A percentile compares a stretch with the other conserved stretches of the same genome.
Conservation (phyloP, 805 yeast species). For the Suhomyces faveliae region DNA sequence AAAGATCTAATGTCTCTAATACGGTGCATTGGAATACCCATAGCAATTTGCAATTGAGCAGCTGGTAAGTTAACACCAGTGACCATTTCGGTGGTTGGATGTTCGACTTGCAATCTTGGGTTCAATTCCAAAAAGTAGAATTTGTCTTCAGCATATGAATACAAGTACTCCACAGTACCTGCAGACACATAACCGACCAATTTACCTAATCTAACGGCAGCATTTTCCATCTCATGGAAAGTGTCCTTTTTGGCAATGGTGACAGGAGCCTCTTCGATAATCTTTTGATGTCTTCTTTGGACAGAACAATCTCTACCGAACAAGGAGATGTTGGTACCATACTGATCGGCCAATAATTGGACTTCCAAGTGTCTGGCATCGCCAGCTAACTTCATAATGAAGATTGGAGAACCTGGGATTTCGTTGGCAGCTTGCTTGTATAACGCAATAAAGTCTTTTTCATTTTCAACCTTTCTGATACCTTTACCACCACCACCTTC, state of each 20-base stretch:
- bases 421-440: slow-evolving; percentile 95
- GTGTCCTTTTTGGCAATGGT: slow-evolving; percentile 87
- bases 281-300: slow-evolving; percentile 98
- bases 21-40: slow-evolving; percentile 98
- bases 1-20: slow-evolving; percentile 87
- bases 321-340: slow-evolving; percentile 94
- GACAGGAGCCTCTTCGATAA: slow-evolving; percentile 99
- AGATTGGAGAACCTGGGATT: slow-evolving; percentile 98
- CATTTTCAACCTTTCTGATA: slow-evolving; percentile 90
- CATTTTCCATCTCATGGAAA: slow-evolving; percentile 88
- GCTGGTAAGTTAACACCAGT: slow-evolving; percentile 98
- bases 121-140: slow-evolving; percentile 95
- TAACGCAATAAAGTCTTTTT: slow-evolving; percentile 68
- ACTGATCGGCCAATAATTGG: slow-evolving; percentile 95
- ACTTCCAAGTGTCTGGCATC: slow-evolving; percentile 98
- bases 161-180: slow-evolving; percentile 97
- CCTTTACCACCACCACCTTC: slow-evolving; percentile 99
- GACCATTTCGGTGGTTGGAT: slow-evolving; percentile 99
- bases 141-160: slow-evolving; percentile 90
- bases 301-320: slow-evolving; percentile 99
- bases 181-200: slow-evolving; percentile 98
- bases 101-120: slow-evolving; percentile 99
- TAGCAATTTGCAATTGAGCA: slow-evolving; percentile 97
- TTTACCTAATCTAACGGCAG: slow-evolving; percentile 95
- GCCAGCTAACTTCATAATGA: slow-evolving; percentile 96